Evolutionary conservation across 345 rosid species (phyloP).

Genomic region (Moricandia moricandioides): DNA sequence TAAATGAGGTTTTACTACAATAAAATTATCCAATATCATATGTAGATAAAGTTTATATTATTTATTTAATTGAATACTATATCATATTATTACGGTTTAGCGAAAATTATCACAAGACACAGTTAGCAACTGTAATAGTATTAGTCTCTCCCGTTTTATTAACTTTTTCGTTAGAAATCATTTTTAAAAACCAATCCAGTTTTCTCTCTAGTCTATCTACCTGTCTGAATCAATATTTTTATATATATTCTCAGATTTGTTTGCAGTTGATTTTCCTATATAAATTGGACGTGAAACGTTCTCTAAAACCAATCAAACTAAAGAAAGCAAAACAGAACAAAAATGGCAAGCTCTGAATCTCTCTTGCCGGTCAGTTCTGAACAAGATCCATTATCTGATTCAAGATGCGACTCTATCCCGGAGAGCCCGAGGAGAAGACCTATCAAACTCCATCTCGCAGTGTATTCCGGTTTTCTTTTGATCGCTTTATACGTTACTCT

Average conservation of each 20-base stretch:
- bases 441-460: conserved; percentile 19
- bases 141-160: not conserved
- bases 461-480: conserved; percentile 40
- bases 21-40: not conserved
- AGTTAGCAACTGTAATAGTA: not conserved
- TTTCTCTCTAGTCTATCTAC: not conserved
- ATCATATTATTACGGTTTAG: not conserved
- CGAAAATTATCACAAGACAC: not conserved
- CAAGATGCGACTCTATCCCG: conserved; percentile 15
- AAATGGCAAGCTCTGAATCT: conserved; percentile 36
- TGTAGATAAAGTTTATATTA: too few relatives aligned
- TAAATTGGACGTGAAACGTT: conserved; percentile 2
- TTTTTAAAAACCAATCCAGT: conserved; percentile 8
- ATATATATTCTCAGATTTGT: not conserved
- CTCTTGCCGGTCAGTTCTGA: conserved; percentile 29
- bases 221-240: conserved; percentile 7
- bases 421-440: conserved; percentile 32
- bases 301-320: conserved; percentile 4
- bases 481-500: conserved; percentile 37
- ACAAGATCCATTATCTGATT: conserved; percentile 26
- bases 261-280: not conserved
- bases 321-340: conserved; percentile 13
- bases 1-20: not conserved
- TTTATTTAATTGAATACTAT: not conserved
- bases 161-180: not conserved